Percentiles rank a stretch among this genome's conserved stretches.
Evolutionary conservation across 108 stramenopile genomes (phyloP).

Genomic region (Conticribra guillardii): DNA sequence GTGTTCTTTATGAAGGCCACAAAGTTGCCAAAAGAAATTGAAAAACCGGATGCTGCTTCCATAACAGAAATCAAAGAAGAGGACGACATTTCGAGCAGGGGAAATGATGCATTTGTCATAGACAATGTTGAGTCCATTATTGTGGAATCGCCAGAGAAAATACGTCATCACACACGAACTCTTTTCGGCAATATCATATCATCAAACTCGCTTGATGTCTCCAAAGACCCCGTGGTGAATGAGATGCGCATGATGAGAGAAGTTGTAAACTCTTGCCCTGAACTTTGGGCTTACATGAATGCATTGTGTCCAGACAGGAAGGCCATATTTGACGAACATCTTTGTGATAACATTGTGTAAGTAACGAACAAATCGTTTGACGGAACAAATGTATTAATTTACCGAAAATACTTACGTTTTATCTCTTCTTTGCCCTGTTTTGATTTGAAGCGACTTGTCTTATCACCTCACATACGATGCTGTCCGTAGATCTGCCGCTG

Average conservation of each 20-base stretch:
- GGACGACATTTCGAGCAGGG: background rate
- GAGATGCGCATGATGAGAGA: slow-evolving; percentile 36
- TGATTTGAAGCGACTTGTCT: slow-evolving; percentile 16
- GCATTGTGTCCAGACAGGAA: slow-evolving; percentile 17
- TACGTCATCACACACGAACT: slow-evolving; percentile 44
- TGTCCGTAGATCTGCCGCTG: slow-evolving; percentile 18
- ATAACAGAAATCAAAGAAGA: background rate
- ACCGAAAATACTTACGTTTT: background rate
- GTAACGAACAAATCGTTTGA: background rate
- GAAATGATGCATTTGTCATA: slow-evolving; percentile 18
- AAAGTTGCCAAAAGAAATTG: background rate
- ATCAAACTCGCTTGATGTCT: slow-evolving; percentile 59
- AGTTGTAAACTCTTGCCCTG: slow-evolving; percentile 9
- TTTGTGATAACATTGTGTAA: slow-evolving; percentile 24
- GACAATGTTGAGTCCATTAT: slow-evolving; percentile 24
- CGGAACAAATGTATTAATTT: no score
- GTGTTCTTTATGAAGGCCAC: slow-evolving; percentile 11
- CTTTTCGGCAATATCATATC: slow-evolving; percentile 27
- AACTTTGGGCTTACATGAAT: slow-evolving; percentile 27
- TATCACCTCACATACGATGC: slow-evolving; percentile 14
- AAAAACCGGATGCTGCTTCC: background rate
- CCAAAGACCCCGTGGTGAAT: slow-evolving; percentile 30
- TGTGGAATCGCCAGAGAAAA: slow-evolving; percentile 24
- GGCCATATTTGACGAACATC: slow-evolving; percentile 34
- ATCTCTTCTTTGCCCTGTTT: background rate